These are phyloP conservation scores for Ustilago xerochloae DNA, from an alignment of 1,284 basidiomycete species.

Conservation along the genomic window DNA sequence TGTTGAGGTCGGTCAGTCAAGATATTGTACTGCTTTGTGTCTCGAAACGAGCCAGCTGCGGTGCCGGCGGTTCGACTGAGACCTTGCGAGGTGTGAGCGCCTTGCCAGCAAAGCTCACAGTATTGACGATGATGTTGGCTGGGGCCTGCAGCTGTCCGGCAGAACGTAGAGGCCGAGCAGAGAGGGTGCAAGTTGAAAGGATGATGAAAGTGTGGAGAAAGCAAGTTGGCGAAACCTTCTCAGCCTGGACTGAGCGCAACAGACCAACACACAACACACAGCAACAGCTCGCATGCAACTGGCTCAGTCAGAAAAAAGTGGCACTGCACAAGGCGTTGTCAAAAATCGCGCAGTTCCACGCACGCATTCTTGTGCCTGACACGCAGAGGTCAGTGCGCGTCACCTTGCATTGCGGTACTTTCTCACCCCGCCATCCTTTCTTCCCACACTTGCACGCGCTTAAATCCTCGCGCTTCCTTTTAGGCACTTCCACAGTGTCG, in stretches of 20 bases:
- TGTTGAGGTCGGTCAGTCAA: not conserved
- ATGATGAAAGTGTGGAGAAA: not conserved
- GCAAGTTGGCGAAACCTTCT: slow-evolving; percentile 1
- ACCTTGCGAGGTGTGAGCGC: not conserved
- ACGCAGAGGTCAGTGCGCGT: slow-evolving; percentile 36
- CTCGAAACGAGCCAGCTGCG: not conserved
- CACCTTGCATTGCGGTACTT: slow-evolving; percentile 17
- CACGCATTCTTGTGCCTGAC: not conserved
- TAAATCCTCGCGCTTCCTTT: not conserved
- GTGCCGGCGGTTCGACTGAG: slow-evolving; percentile 14
- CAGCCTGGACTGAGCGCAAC: no score
- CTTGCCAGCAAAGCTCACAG: no score
- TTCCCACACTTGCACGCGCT: not conserved
- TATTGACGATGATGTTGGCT: no score
- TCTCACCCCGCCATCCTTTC: not conserved
- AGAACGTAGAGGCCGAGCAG: not conserved
- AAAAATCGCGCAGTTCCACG: slow-evolving; percentile 2
- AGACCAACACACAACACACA: no score
- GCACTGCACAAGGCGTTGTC: not conserved
- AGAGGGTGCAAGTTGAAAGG: not conserved
- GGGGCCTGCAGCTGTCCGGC: not conserved
- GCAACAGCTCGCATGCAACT: no score
- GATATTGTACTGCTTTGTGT: not conserved
- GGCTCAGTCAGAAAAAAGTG: slow-evolving; percentile 6
- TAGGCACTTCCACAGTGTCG: no score